These are phyloP conservation scores for Phalaenopsis hybrid DNA, from an alignment of 116 monocot genomes.

Conservation along the genomic window DNA sequence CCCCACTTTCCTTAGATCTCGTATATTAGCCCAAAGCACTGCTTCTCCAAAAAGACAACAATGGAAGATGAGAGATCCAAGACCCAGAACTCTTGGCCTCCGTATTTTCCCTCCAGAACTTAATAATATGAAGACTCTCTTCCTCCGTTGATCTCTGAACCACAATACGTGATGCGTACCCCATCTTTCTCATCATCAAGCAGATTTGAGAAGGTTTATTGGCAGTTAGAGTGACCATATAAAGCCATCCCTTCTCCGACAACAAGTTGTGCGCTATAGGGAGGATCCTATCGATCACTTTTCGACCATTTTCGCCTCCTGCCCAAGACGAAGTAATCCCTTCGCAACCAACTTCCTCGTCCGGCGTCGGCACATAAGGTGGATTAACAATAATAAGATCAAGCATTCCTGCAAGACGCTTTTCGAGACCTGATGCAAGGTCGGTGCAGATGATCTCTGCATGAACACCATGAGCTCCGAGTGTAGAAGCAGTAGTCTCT, in stretches of 20 bases:
- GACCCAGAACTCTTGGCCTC: slow-evolving; percentile 7
- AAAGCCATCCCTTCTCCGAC: slow-evolving; percentile 74
- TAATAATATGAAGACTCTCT: slow-evolving; percentile 51
- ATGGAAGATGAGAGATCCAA: slow-evolving; percentile 39
- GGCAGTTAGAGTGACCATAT: slow-evolving; percentile 72
- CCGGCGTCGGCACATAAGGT: slow-evolving; percentile 89
- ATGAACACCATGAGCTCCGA: slow-evolving; percentile 68
- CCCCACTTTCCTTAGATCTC: neutral
- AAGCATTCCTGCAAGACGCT: slow-evolving; percentile 56
- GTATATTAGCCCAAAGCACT: neutral
- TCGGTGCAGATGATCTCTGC: slow-evolving; percentile 64
- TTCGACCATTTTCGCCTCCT: slow-evolving; percentile 74
- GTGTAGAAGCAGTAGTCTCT: slow-evolving; percentile 48
- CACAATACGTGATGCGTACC: slow-evolving; percentile 61
- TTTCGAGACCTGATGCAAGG: slow-evolving; percentile 59
- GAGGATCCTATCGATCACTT: slow-evolving; percentile 78
- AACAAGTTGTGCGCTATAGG: slow-evolving; percentile 56
- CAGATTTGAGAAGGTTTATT: slow-evolving; percentile 80
- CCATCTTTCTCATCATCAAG: slow-evolving; percentile 58
- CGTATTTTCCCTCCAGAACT: slow-evolving; percentile 37
- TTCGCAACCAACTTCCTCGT: slow-evolving; percentile 60
- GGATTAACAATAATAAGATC: slow-evolving; percentile 90
- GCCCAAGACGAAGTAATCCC: slow-evolving; percentile 90
- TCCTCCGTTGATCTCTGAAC: slow-evolving; percentile 72
- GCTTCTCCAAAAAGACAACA: slow-evolving; percentile 22